Conservation (phyloP, 2,329 filamentous ascomycete species). For the Hymenoscyphus salicellus region DNA sequence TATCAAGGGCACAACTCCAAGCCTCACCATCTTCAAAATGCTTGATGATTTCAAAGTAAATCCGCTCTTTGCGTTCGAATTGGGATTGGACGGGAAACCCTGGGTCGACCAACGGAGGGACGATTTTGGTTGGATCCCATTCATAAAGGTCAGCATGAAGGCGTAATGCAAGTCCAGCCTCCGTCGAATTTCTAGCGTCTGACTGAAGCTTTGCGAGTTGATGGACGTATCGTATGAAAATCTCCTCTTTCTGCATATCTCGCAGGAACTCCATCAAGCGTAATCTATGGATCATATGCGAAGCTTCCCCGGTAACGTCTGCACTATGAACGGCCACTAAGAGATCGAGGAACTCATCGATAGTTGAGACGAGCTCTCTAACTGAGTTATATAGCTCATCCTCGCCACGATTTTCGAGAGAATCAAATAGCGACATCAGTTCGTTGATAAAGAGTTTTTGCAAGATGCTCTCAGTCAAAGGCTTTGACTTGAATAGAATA, state of each 20-base stretch:
- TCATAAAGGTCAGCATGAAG: slow-evolving; percentile 91
- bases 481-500: slow-evolving; percentile 82
- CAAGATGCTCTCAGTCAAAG: slow-evolving; percentile 80
- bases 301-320: slow-evolving; percentile 69
- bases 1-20: slow-evolving; percentile 82
- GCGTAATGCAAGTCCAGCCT: slow-evolving; percentile 83
- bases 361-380: slow-evolving; percentile 74
- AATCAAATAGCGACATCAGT: slow-evolving; percentile 75
- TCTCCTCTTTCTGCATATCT: slow-evolving; percentile 95
- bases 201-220: slow-evolving; percentile 79
- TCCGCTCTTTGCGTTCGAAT: slow-evolving; percentile 87
- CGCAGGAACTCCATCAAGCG: slow-evolving; percentile 93
- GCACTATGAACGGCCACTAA: slow-evolving; percentile 84
- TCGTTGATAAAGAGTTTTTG: slow-evolving; percentile 92
- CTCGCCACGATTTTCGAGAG: slow-evolving; percentile 61
- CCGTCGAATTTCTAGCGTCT: slow-evolving; percentile 72
- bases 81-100: slow-evolving; percentile 77
- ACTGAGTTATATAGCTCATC: slow-evolving; percentile 75
- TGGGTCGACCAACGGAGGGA: slow-evolving; percentile 68
- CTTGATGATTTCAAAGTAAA: slow-evolving; percentile 94
- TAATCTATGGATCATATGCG: slow-evolving; percentile 81
- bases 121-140: slow-evolving; percentile 72
- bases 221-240: slow-evolving; percentile 93
- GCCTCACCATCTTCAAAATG: slow-evolving; percentile 92
- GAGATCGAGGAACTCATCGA: slow-evolving; percentile 88